Base-by-base conservation (phyloP, 2,329 filamentous ascomycete genomes). In the Cladosporium sp. region DNA sequence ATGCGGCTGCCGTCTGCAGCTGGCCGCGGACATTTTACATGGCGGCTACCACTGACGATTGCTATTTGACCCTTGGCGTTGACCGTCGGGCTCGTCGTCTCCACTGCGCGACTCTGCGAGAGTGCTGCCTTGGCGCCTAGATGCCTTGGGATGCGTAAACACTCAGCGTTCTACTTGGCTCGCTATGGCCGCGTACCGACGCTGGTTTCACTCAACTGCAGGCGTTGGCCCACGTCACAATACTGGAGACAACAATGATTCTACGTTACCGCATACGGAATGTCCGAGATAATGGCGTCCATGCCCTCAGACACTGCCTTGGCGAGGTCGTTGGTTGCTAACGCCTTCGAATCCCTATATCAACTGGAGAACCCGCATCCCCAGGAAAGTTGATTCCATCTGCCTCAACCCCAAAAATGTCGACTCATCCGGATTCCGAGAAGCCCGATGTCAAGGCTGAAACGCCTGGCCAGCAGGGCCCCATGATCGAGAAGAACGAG, bases 111-210 rank as follows among this genome's bases (percentile, higher is more conserved):
- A 35, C 36, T 40, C 45, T 48, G 35, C 45, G 36, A 48, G 36
- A 48, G 39, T 32, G 36, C 19, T 27, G 38, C 11, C 45, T 48
- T 48, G 45, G 45, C 45, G 45, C 45, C 45, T 48, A 48, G 45
- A 48, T 48, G 38, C 36, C 45, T 48, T 48, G 38, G 27, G 36
- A 40, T 48, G 45, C 45, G 45, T 48, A 40, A 48, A 48, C 45
- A 48, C 45, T 48, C 45, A 48, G 45, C 45, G 36, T 48, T 33
- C 25, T n/a, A 48, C 45, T 48, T 48, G 45, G 45, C 45, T 16
- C 32, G 35, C 45, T 27, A 22, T 40, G 36, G 22, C 45, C 25
- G 20, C 36, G 45, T 48, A 40, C 25, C 20, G 36, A 40, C n/a
- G 13, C 25, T 30, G 38, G 16, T 40, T 32, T 16, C 29, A 15